Percentiles rank a stretch among this genome's conserved stretches.
Evolutionary conservation across 2,329 filamentous ascomycete genomes (phyloP).

Genomic region (Fusarium subglutinans): DNA sequence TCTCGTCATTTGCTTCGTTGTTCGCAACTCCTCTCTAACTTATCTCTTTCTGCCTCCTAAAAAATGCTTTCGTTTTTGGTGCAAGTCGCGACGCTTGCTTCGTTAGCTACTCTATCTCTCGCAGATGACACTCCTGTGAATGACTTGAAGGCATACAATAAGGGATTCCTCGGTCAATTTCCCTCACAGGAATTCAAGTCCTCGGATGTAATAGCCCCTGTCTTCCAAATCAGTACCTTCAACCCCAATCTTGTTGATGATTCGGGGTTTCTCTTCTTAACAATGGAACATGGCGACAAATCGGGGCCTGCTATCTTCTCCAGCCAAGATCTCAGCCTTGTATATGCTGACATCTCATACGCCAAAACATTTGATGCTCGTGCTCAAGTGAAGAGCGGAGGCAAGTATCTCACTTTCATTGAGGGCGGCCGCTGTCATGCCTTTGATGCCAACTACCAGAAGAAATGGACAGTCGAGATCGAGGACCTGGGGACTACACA

Average conservation of each 20-base stretch:
- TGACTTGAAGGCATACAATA: slow-evolving; percentile 30
- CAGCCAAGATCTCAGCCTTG: slow-evolving; percentile 36
- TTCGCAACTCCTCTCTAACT: background rate
- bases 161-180: slow-evolving; percentile 25
- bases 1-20: slow-evolving; percentile 9
- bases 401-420: slow-evolving; percentile 37
- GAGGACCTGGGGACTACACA: slow-evolving; percentile 18
- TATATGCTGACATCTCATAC: slow-evolving; percentile 35
- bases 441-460: slow-evolving; percentile 34
- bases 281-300: slow-evolving; percentile 26
- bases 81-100: background rate
- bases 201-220: slow-evolving; percentile 28
- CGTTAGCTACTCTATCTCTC: background rate
- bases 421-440: slow-evolving; percentile 33
- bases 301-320: slow-evolving; percentile 38
- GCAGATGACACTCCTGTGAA: slow-evolving; percentile 26
- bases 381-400: slow-evolving; percentile 21
- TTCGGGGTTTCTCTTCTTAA: slow-evolving; percentile 33
- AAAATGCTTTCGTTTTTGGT: slow-evolving; percentile 20
- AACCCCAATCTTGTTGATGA: slow-evolving; percentile 25
- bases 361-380: slow-evolving; percentile 33
- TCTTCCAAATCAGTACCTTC: slow-evolving; percentile 38
- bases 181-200: slow-evolving; percentile 34
- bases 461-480: slow-evolving; percentile 30
- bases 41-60: background rate